phyloP scores from a whole-genome alignment of 768 basidiomycete species.

The Kwoniella pini region DNA sequence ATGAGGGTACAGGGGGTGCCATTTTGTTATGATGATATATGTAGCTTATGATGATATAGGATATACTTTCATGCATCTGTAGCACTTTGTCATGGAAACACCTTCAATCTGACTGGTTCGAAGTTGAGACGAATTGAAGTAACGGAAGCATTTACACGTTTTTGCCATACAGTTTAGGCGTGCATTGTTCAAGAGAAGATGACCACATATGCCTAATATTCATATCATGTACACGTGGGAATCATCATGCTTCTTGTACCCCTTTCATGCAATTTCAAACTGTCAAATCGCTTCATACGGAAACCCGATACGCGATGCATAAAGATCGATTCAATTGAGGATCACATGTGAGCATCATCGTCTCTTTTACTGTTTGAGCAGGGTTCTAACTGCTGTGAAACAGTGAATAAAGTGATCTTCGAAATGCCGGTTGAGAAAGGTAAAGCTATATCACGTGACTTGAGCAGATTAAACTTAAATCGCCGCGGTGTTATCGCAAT shows the following conservation, averaged over 20 bases:
- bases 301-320: too few relatives aligned
- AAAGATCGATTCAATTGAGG: too few relatives aligned
- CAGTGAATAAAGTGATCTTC: too few relatives aligned
- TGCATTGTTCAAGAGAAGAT: background rate
- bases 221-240: too few relatives aligned
- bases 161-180: background rate
- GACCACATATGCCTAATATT: too few relatives aligned
- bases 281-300: too few relatives aligned
- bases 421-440: too few relatives aligned
- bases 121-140: background rate
- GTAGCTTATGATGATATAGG: background rate
- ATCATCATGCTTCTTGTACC: too few relatives aligned
- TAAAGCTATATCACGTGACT: constrained; percentile 34
- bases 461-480: background rate
- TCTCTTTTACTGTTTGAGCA: too few relatives aligned
- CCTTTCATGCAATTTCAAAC: too few relatives aligned
- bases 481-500: constrained; percentile 20
- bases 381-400: too few relatives aligned
- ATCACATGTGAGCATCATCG: too few relatives aligned
- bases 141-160: constrained; percentile 7
- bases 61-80: background rate
- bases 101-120: constrained; percentile 7
- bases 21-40: constrained; percentile 5
- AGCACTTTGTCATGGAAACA: background rate
- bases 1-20: constrained; percentile 21